These are phyloP conservation scores for Neocatenulostroma microsporum DNA, from an alignment of 2,329 filamentous ascomycete genomes.

Conservation along the genomic window DNA sequence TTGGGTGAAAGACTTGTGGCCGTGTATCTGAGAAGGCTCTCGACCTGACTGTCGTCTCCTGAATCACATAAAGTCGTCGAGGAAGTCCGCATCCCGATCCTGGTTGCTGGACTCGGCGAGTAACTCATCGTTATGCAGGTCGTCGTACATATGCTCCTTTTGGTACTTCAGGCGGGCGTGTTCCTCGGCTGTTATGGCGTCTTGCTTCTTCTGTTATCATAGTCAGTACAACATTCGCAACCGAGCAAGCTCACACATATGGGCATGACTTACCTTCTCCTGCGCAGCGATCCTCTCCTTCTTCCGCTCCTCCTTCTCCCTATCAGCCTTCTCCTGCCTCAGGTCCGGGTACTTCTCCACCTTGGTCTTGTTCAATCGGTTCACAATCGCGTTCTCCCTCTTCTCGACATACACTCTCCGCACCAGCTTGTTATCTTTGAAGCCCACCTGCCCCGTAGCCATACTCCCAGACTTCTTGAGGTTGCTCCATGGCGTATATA, in stretches of 20 bases:
- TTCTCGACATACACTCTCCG: conserved; percentile 71
- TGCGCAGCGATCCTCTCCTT: conserved; percentile 58
- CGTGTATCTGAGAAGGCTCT: too few relatives aligned
- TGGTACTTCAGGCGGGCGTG: conserved; percentile 85
- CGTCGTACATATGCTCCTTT: conserved; percentile 97
- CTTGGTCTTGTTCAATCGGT: conserved; percentile 96
- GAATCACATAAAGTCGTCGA: conserved; percentile 81
- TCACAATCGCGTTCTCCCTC: conserved; percentile 84
- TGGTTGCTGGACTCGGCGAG: conserved; percentile 76
- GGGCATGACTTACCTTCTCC: conserved; percentile 47
- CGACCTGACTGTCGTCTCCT: neutral
- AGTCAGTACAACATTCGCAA: conserved; percentile 4
- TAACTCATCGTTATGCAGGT: conserved; percentile 76
- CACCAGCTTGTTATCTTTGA: conserved; percentile 81
- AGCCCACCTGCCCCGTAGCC: conserved; percentile 89
- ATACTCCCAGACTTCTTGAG: conserved; percentile 92
- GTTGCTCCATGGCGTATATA: conserved; percentile 98
- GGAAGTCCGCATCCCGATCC: conserved; percentile 65
- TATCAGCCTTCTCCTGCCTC: conserved; percentile 70
- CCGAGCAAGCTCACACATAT: neutral
- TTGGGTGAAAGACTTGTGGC: too few relatives aligned
- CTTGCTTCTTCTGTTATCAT: conserved; percentile 58
- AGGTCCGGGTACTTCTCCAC: conserved; percentile 83
- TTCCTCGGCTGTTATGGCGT: conserved; percentile 65
- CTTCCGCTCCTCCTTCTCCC: conserved; percentile 61